These are phyloP conservation scores for Gamsiella multidivaricata DNA, from an alignment of 192 early-diverging fungal species.

Conservation along the genomic window DNA sequence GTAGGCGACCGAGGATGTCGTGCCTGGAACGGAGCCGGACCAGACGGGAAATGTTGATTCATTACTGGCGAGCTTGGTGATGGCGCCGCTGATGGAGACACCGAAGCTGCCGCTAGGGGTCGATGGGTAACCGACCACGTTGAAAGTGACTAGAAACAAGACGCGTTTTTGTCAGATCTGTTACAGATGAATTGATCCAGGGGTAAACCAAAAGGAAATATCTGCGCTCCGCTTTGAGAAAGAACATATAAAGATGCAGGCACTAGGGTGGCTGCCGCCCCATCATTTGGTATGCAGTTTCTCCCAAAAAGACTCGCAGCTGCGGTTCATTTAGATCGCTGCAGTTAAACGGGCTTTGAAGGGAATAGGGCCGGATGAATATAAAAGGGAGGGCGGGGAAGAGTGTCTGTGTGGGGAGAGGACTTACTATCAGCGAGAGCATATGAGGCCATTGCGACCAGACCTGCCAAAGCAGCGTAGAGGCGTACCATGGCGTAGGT, in stretches of 20 bases:
- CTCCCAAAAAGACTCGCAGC: too few species aligned
- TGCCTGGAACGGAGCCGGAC: conserved; percentile 15
- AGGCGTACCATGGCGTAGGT: conserved; percentile 6
- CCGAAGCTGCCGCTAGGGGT: conserved; percentile 11
- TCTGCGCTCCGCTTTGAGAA: too few species aligned
- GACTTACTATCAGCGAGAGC: conserved; percentile 27
- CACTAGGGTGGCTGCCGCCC: too few species aligned
- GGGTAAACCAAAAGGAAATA: too few species aligned
- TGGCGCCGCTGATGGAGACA: conserved; percentile 20
- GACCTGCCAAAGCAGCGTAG: conserved; percentile 5
- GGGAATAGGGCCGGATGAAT: too few species aligned
- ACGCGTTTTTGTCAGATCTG: too few species aligned
- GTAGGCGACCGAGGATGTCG: conserved; percentile 15
- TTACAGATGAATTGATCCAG: too few species aligned
- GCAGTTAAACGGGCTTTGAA: too few species aligned
- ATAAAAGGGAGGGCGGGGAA: too few species aligned
- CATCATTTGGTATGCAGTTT: too few species aligned
- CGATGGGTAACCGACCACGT: conserved; percentile 32
- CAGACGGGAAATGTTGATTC: conserved; percentile 25
- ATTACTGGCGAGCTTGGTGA: conserved; percentile 21
- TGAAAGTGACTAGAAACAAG: conserved; percentile 22
- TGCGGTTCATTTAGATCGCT: too few species aligned
- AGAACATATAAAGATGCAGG: too few species aligned
- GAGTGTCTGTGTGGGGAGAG: not conserved
- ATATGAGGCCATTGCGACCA: conserved; percentile 7